phyloP scores from a whole-genome alignment of 768 basidiomycete genomes.

The Epithele typhae region DNA sequence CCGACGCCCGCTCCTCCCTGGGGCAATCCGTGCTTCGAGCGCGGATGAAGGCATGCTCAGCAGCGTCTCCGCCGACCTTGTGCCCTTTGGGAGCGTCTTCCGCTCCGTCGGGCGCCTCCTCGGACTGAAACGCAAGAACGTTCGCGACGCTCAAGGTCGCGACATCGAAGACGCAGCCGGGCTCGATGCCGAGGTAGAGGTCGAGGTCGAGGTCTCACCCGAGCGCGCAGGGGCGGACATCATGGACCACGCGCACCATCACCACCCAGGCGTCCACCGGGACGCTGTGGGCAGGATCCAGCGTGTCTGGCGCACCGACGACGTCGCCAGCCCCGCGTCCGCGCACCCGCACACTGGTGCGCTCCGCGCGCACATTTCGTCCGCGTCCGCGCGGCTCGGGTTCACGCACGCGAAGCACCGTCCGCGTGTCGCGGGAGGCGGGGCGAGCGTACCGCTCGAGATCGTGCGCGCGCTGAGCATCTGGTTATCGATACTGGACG shows the following conservation, averaged over 20 bases:
- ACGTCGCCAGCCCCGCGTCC: not conserved
- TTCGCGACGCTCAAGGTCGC: not conserved
- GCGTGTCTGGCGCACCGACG: conserved; percentile 4
- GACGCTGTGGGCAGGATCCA: conserved; percentile 7
- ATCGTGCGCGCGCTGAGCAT: conserved; percentile 51
- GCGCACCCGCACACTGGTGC: not conserved
- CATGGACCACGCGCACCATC: too few species aligned
- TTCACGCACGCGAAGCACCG: conserved; percentile 26
- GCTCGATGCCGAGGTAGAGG: not conserved
- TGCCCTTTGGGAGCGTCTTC: conserved; percentile 20
- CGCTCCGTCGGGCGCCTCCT: conserved; percentile 3
- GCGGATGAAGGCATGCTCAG: conserved; percentile 7
- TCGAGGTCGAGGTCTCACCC: too few species aligned
- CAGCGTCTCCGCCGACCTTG: conserved; percentile 19
- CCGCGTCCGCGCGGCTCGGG: conserved; percentile 3
- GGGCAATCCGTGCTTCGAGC: not conserved
- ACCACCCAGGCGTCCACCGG: not conserved
- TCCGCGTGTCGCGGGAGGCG: conserved; percentile 33
- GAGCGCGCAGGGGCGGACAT: too few species aligned
- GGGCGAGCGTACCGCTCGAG: conserved; percentile 57
- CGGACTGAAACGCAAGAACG: not conserved
- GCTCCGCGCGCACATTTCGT: not conserved
- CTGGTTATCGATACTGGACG: conserved; percentile 56
- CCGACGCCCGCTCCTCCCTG: conserved; percentile 36
- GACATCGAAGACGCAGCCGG: not conserved